Evolutionary conservation across 495 filamentous ascomycete species (phyloP).

Genomic region (Penicillium bovifimosum): DNA sequence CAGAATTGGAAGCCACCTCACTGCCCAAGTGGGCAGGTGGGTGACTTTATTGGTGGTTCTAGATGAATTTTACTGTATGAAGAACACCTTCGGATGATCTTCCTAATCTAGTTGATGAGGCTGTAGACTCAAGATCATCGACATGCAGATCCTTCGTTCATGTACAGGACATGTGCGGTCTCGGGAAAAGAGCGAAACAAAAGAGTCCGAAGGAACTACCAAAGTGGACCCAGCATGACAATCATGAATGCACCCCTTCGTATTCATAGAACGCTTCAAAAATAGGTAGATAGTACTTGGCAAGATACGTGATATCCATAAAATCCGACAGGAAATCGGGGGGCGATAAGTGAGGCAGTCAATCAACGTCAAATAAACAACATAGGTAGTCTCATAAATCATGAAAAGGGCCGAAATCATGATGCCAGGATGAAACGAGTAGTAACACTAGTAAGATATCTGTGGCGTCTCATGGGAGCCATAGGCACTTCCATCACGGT

Average conservation of each 20-base stretch:
- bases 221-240: neutral
- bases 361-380: neutral
- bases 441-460: slow-evolving; percentile 10
- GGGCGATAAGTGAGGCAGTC: neutral
- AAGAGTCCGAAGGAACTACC: neutral
- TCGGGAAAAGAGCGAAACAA: neutral
- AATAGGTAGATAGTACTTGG: neutral
- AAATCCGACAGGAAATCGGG: neutral
- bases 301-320: neutral
- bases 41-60: neutral
- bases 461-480: neutral
- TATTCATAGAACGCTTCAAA: neutral
- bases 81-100: neutral
- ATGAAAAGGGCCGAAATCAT: neutral
- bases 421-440: neutral
- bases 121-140: neutral
- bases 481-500: slow-evolving; percentile 22
- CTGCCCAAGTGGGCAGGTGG: neutral
- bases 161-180: neutral
- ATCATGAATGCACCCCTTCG: neutral
- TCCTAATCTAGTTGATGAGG: too few relatives aligned
- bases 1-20: neutral
- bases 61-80: neutral
- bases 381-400: slow-evolving; percentile 8
- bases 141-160: neutral